A percentile compares a stretch with the other conserved stretches of the same genome.
Conservation (phyloP, 108 stramenopile species). For the Conticribra weissflogii region DNA sequence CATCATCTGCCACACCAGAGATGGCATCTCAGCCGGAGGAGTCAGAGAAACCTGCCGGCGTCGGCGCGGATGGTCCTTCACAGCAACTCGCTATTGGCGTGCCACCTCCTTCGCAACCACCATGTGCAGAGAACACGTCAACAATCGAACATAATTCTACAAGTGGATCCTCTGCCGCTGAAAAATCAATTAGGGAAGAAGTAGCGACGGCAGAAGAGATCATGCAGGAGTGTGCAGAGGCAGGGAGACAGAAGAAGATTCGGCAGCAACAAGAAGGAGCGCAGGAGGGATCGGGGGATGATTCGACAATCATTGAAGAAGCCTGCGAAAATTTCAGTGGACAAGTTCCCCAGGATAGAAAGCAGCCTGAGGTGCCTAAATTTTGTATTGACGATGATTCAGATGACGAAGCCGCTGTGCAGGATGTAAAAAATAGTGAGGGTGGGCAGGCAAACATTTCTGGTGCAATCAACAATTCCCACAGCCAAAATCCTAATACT, state of each 20-base stretch:
- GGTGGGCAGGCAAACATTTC: background rate
- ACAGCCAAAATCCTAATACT: too few relatives aligned
- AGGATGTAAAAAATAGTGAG: background rate
- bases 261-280: background rate
- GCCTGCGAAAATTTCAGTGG: background rate
- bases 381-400: slow-evolving; percentile 16
- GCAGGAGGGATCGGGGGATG: background rate
- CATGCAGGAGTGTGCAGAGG: background rate
- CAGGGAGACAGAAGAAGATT: background rate
- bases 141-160: too few relatives aligned
- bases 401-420: background rate
- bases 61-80: too few relatives aligned
- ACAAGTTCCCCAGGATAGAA: background rate
- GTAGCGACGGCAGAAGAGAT: background rate
- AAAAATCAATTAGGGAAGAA: background rate
- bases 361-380: background rate
- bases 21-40: too few relatives aligned
- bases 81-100: too few relatives aligned
- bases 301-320: background rate
- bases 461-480: background rate
- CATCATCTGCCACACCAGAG: too few relatives aligned
- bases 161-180: background rate
- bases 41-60: too few relatives aligned
- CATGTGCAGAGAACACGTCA: too few relatives aligned
- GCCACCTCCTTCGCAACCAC: too few relatives aligned